Base-by-base conservation (phyloP, 2,329 filamentous ascomycete genomes). In the Paraphoma chrysanthemicola region DNA sequence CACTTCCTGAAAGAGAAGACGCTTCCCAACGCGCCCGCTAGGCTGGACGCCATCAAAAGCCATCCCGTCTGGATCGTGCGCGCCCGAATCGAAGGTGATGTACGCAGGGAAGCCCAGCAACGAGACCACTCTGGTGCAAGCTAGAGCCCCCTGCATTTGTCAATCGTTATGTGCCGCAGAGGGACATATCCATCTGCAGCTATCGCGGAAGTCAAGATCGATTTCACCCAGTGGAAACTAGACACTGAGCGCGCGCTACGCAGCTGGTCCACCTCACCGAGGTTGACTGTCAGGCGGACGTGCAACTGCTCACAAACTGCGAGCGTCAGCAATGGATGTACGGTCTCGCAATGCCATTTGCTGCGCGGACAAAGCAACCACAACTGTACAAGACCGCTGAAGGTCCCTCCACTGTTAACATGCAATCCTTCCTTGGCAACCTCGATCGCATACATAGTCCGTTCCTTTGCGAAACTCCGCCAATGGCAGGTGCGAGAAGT, bases 31-130 rank as follows among this genome's bases (percentile, higher is more conserved):
- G 67, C 66, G 65, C 59, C 71, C 65, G 65, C 65, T 70, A 67
- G 67, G 55, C 59, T 64, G 51, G 60, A 70, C 71, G 67, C 70
- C 69, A 66, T 58, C 59, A 63, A 42, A 69, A 73, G 71, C 71
- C 70, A 60, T 64, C 69, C 70, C 69, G 66, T 63, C 67, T 68
- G 67, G 66, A 67, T 70, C 67, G 63, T 67, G 69, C 70, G 67
- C 67, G 67, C 68, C 66, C 59, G 52, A 49, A 65, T 63, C 57
- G 53, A 61, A 62, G 16, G 3, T n/a, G 62, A 67, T 69, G 62
- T 43, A 57, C 64, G 56, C 68, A 69, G 67, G 67, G 70, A 64
- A 66, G 42, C 46, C 59, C 62, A 56, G 64, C 65, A 61, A 57
- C 57, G 39, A 38, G 42, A 47, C 14, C 44, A 41, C 45, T 50